Percentiles rank a stretch among this genome's conserved stretches.
Conservation (phyloP, 1,139 yeast species). For the Geotrichum carabidarum region DNA sequence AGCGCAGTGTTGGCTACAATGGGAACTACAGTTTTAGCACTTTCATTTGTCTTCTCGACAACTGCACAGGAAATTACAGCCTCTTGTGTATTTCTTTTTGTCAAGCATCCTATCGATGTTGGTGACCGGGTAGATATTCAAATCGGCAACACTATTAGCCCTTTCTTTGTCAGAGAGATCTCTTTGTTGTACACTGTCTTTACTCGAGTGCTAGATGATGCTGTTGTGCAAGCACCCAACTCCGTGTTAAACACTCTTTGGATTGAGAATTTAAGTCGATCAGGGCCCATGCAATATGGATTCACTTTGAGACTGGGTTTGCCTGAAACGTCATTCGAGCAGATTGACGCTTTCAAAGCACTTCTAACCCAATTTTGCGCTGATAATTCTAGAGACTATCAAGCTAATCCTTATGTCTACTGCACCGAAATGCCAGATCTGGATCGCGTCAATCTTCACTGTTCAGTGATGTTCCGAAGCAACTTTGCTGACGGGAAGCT, state of each 20-base stretch:
- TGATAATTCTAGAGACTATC: slow-evolving; percentile 38
- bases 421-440: slow-evolving; percentile 37
- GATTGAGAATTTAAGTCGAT: slow-evolving; percentile 40
- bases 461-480: slow-evolving; percentile 34
- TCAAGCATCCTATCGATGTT: slow-evolving; percentile 44
- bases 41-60: slow-evolving; percentile 40
- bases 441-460: slow-evolving; percentile 34
- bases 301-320: slow-evolving; percentile 34
- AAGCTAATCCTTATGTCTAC: slow-evolving; percentile 35
- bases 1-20: slow-evolving; percentile 41
- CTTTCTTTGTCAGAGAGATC: slow-evolving; percentile 34
- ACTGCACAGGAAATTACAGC: slow-evolving; percentile 41
- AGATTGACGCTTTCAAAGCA: slow-evolving; percentile 34
- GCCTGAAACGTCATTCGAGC: slow-evolving; percentile 39
- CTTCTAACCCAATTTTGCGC: slow-evolving; percentile 34
- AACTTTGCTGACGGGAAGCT: slow-evolving; percentile 37
- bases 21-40: slow-evolving; percentile 40
- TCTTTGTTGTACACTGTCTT: slow-evolving; percentile 40
- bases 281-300: slow-evolving; percentile 36
- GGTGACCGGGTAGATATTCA: slow-evolving; percentile 40
- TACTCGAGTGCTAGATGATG: slow-evolving; percentile 30
- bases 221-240: slow-evolving; percentile 40
- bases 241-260: slow-evolving; percentile 38
- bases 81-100: slow-evolving; percentile 41
- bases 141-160: slow-evolving; percentile 31